A percentile compares a stretch with the other conserved stretches of the same genome.
phyloP scores from a whole-genome alignment of 2,329 filamentous ascomycete genomes.

The Trichoderma sp. region DNA sequence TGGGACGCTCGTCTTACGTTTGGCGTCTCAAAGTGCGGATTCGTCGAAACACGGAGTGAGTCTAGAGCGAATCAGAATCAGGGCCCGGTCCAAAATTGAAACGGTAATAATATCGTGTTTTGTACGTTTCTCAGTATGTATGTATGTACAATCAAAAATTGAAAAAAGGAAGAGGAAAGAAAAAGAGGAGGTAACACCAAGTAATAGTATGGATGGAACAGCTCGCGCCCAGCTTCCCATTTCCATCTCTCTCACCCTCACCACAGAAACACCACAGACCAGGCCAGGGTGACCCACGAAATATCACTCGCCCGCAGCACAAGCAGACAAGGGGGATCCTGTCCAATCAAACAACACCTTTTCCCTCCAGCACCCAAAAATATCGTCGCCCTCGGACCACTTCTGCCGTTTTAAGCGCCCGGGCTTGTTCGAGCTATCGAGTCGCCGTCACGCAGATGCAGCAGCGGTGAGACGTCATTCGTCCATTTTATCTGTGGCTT shows the following conservation, averaged over 20 bases:
- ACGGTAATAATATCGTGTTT: not conserved
- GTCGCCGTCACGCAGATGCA: not conserved
- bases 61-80: conserved; percentile 3
- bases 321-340: not conserved
- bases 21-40: conserved; percentile 18
- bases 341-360: conserved; percentile 15
- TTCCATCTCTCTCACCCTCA: not conserved
- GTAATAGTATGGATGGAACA: not conserved
- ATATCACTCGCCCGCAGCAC: not conserved
- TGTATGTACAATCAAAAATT: not conserved
- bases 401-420: conserved; percentile 16
- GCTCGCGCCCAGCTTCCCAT: not conserved
- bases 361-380: not conserved
- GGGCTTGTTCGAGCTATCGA: not conserved
- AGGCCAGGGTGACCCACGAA: not conserved
- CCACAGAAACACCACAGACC: not conserved
- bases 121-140: too few relatives aligned
- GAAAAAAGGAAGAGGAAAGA: not conserved
- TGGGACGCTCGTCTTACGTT: conserved; percentile 21
- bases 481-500: not conserved
- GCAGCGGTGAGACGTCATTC: conserved; percentile 13
- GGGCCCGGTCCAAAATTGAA: not conserved
- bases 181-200: not conserved
- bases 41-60: not conserved
- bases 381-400: conserved; percentile 9